Base-by-base conservation (phyloP, 2,329 filamentous ascomycete genomes). In the Blastomyces emzantsi region DNA sequence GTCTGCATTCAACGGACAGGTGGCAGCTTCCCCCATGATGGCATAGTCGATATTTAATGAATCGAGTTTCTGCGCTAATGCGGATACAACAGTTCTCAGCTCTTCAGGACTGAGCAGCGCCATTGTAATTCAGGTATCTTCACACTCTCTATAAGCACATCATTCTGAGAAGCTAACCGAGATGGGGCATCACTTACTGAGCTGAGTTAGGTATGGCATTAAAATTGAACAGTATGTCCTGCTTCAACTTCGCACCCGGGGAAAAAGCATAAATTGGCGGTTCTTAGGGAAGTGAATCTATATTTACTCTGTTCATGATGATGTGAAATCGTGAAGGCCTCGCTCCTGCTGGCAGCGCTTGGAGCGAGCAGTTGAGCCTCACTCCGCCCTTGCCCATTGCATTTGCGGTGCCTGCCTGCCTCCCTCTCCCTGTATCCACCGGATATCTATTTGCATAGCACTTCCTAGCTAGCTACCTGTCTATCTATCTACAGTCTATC, bases 11-110 rank as follows among this genome's bases (percentile, higher is more conserved):
- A 63, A 15, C 43, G 66, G 56, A 52, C 56, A 64, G 22, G 33
- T 54, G 17, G 62, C 62, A 47, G 65, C 64, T 1, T 60, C 60
- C 22, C 60, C 62, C 64, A 66, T 66, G 52, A 66, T 61, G 30
- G 64, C 65, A 52, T 67, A 65, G 47, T 67, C 65, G 47, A 67
- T 66, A 8, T 61, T 22, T 43, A 64, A 43, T 22, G 60, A 47
- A 59, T 66, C 64, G 15, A 67, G 54, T 28, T 43, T 64, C 47
- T 64, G 61, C 22, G 65, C 65, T 28, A 66, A 33, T 9, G 41
- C 55, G 22, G 45, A 59, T 43, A 62, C 65, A 52, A 64, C 60
- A 17, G 52, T 57, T 33, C 36, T 56, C 11, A 63, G 63, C 3
- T 61, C 9, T 22, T 39, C 13, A 19, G 7, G 9, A 39, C 0